phyloP scores from a whole-genome alignment of 2,329 filamentous ascomycete genomes.

The Ophiostoma sp. region DNA sequence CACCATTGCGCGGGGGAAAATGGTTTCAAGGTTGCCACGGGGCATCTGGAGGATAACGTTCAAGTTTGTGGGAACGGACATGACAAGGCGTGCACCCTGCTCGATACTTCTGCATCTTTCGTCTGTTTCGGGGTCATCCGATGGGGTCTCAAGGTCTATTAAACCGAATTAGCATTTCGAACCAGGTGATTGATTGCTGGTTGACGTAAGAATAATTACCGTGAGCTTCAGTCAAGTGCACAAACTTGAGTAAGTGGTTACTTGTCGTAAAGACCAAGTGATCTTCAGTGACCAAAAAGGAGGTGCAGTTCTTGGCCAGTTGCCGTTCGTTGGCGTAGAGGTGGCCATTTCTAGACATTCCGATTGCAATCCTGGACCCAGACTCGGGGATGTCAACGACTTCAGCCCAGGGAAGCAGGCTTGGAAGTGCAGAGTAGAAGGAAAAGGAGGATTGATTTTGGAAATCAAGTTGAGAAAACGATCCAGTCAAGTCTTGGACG shows the following conservation, averaged over 20 bases:
- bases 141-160: slow-evolving; percentile 70
- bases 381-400: slow-evolving; percentile 36
- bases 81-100: slow-evolving; percentile 78
- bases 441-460: slow-evolving; percentile 31
- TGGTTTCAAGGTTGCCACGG: slow-evolving; percentile 89
- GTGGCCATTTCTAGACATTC: slow-evolving; percentile 69
- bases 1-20: slow-evolving; percentile 88
- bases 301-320: slow-evolving; percentile 83
- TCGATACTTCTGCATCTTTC: slow-evolving; percentile 91
- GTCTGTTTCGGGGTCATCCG: slow-evolving; percentile 84
- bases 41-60: slow-evolving; percentile 90
- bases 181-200: too few relatives aligned
- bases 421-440: slow-evolving; percentile 39
- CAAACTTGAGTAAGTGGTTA: slow-evolving; percentile 88
- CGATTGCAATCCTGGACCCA: slow-evolving; percentile 45
- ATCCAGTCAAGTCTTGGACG: slow-evolving; percentile 45
- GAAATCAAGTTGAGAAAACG: slow-evolving; percentile 38
- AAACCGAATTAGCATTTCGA: background rate
- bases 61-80: slow-evolving; percentile 82
- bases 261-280: slow-evolving; percentile 91
- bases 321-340: slow-evolving; percentile 71
- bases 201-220: background rate
- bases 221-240: slow-evolving; percentile 66
- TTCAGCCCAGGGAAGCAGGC: slow-evolving; percentile 50
- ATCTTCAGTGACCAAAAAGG: slow-evolving; percentile 72